Base-by-base conservation (phyloP, 768 basidiomycete species). In the Termitomyces sp. region DNA sequence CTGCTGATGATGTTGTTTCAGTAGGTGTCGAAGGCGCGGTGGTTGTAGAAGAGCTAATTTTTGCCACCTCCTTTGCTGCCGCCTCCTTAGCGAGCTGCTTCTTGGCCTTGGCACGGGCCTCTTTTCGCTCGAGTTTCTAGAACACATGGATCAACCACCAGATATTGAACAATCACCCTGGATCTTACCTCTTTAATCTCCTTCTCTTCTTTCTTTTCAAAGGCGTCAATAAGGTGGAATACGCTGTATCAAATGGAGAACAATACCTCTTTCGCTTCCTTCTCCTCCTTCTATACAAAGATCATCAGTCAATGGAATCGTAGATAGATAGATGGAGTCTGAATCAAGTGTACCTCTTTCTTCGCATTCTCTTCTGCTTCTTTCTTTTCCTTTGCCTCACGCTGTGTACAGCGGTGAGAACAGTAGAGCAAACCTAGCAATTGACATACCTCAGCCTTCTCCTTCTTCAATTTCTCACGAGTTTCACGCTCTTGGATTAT, bases 381-480 rank as follows among this genome's bases (percentile, higher is more conserved):
- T 63, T 84, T 83, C 74, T 86, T 88, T 71, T 91, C 90, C 69
- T 87, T 87, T 26, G 88, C 87, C 67, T 91, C 90, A 51, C 83
- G 84, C 88, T 92, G 67, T 39, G 60, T 63, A 44, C 56, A n/a
- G 60, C 46, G 62, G 62, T 61, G 51, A 61, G 67, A 60, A 63
- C 26, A 48, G 52, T 37, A 51, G 54, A 39, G 45, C 52, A 37
- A 51, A 33, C 45, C 31, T 54, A 34, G 48, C 46, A 52, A 55
- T 5, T 51, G 58, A 61, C 61, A 66, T 51, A 81, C 81, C 77
- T 81, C 81, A 18, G 77, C 81, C 65, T 82, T 82, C 75, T 93
- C 90, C 69, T 86, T 88, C 82, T 92, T 90, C 55, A 93, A 75
- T 71, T 88, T 91, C 68, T 87, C 91, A 58, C 88, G 82, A 24